Evolutionary conservation across 805 yeast species (phyloP).

Genomic region (Candida hispaniensis): DNA sequence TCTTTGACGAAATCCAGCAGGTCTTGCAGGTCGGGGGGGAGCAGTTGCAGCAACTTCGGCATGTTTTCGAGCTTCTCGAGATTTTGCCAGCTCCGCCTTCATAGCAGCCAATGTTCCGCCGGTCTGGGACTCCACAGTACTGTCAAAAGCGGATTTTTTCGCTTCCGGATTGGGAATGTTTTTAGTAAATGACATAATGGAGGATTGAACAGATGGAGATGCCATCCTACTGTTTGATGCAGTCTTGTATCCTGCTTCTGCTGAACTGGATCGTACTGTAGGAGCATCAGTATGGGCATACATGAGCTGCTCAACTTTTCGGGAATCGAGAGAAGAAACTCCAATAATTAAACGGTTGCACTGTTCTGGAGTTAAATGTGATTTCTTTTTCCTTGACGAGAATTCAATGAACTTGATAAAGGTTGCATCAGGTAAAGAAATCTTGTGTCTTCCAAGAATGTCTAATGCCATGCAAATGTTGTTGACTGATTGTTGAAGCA

Average conservation of each 20-base stretch:
- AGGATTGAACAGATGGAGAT: constrained; percentile 4
- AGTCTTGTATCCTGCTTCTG: background rate
- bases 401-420: constrained; percentile 3
- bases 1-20: constrained; percentile 39
- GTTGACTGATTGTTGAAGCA: constrained; percentile 61
- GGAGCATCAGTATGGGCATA: constrained; percentile 10
- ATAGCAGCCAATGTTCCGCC: constrained; percentile 17
- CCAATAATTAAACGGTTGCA: constrained; percentile 8
- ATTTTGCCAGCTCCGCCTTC: constrained; percentile 5
- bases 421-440: constrained; percentile 42
- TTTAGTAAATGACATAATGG: constrained; percentile 22
- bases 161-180: constrained; percentile 17
- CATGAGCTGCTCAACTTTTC: constrained; percentile 8
- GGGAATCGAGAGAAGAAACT: constrained; percentile 2
- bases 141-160: constrained; percentile 7
- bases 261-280: constrained; percentile 1
- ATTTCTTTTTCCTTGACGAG: constrained; percentile 5
- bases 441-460: constrained; percentile 45
- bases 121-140: constrained; percentile 18
- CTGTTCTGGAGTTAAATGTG: constrained; percentile 13
- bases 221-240: constrained; percentile 1
- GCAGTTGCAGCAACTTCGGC: constrained; percentile 11
- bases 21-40: constrained; percentile 38
- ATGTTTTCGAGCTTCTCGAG: too few relatives aligned
- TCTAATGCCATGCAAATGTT: constrained; percentile 33